phyloP scores from a whole-genome alignment of 345 rosid genomes.

The Limnanthes douglasii region DNA sequence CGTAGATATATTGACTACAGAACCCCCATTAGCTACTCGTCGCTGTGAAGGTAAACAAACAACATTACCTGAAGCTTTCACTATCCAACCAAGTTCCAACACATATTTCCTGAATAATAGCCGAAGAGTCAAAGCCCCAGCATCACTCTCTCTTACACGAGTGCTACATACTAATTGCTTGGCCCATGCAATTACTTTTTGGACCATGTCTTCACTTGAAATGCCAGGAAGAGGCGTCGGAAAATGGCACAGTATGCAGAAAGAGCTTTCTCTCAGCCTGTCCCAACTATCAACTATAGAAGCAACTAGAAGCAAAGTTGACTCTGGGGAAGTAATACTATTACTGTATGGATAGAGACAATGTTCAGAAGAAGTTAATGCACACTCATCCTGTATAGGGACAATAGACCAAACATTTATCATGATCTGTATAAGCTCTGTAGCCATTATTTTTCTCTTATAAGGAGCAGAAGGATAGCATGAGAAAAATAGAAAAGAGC shows the following conservation, averaged over 20 bases:
- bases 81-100: conserved; percentile 67
- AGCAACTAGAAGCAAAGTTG: conserved; percentile 66
- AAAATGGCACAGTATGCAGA: conserved; percentile 69
- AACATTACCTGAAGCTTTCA: conserved; percentile 40
- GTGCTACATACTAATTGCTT: conserved; percentile 80
- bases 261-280: conserved; percentile 76
- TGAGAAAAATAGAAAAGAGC: conserved; percentile 65
- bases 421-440: conserved; percentile 74
- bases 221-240: conserved; percentile 93
- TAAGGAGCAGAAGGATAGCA: conserved; percentile 97
- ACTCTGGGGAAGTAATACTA: conserved; percentile 58
- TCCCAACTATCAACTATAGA: conserved; percentile 98
- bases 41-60: conserved; percentile 27
- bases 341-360: conserved; percentile 47
- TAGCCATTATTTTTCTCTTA: conserved; percentile 92
- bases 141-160: conserved; percentile 98
- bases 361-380: conserved; percentile 23
- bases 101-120: conserved; percentile 88
- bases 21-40: conserved; percentile 16
- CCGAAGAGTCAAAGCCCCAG: conserved; percentile 70
- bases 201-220: conserved; percentile 54
- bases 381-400: conserved; percentile 25
- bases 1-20: conserved; percentile 11
- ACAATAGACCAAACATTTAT: conserved; percentile 64
- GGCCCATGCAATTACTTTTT: conserved; percentile 62